These are phyloP conservation scores for Solanum piurae DNA, from an alignment of 257 asterid species.

Conservation along the genomic window DNA sequence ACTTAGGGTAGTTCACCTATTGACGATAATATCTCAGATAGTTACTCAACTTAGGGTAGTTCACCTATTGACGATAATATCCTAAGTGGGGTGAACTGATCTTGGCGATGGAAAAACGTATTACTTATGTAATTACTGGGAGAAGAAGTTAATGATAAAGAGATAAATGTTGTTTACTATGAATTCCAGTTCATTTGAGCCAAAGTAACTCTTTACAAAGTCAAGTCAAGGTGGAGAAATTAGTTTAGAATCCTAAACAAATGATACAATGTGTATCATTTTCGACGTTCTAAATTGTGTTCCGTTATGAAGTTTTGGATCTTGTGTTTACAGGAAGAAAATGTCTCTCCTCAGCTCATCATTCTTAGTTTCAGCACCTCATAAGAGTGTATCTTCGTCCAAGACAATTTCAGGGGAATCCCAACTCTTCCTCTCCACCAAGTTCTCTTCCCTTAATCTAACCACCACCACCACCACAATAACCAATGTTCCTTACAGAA, in stretches of 20 bases:
- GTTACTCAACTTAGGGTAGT: not conserved
- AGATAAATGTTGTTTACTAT: not conserved
- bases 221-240: not conserved
- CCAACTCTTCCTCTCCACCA: conserved; percentile 21
- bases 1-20: not conserved
- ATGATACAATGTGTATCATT: not conserved
- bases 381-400: conserved; percentile 31
- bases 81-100: not conserved
- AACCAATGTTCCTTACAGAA: conserved; percentile 10
- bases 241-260: not conserved
- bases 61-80: no score
- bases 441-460: conserved; percentile 31
- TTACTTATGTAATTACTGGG: not conserved
- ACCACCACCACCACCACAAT: conserved; percentile 3
- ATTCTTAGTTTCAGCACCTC: conserved; percentile 21
- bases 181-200: not conserved
- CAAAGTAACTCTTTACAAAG: not conserved
- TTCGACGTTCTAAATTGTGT: not conserved
- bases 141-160: not conserved
- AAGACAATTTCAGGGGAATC: conserved; percentile 21
- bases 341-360: conserved; percentile 31
- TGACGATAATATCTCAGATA: not conserved
- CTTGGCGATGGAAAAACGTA: not conserved
- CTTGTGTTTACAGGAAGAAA: not conserved
- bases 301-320: not conserved